Evolutionary conservation across 805 yeast genomes (phyloP).

Genomic region (Ogataea nitratoaversa): DNA sequence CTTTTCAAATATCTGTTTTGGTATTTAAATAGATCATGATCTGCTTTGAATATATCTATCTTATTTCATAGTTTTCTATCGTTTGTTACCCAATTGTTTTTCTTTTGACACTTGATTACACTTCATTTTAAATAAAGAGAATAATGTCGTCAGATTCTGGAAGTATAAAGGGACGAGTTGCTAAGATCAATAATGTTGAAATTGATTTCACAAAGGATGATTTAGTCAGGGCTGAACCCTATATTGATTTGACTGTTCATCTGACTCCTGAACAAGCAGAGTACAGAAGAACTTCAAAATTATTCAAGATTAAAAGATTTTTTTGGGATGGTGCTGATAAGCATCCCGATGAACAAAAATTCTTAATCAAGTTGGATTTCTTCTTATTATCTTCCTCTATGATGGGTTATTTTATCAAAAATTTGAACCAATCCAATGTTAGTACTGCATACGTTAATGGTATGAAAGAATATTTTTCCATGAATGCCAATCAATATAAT

Average conservation of each 20-base stretch:
- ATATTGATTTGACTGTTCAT: constrained; percentile 9
- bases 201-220: neutral
- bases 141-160: too few relatives aligned
- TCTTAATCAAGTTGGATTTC: constrained; percentile 48
- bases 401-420: constrained; percentile 61
- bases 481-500: constrained; percentile 45
- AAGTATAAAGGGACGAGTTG: neutral
- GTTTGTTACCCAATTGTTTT: too few relatives aligned
- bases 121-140: too few relatives aligned
- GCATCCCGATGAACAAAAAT: constrained; percentile 32
- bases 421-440: constrained; percentile 55
- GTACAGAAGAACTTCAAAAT: neutral
- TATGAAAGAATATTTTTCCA: constrained; percentile 43
- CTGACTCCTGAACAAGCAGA: constrained; percentile 5
- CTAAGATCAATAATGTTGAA: neutral
- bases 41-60: too few relatives aligned
- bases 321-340: constrained; percentile 33
- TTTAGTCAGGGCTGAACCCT: neutral
- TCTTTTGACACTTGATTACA: too few relatives aligned
- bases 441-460: constrained; percentile 59
- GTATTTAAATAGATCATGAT: too few relatives aligned
- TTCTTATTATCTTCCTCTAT: constrained; percentile 49
- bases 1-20: too few relatives aligned
- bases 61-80: too few relatives aligned
- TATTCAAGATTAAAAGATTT: constrained; percentile 8